Percentiles rank a stretch among this genome's conserved stretches.
phyloP scores from a whole-genome alignment of 495 filamentous ascomycete species.

The Penicillium verhagenii region DNA sequence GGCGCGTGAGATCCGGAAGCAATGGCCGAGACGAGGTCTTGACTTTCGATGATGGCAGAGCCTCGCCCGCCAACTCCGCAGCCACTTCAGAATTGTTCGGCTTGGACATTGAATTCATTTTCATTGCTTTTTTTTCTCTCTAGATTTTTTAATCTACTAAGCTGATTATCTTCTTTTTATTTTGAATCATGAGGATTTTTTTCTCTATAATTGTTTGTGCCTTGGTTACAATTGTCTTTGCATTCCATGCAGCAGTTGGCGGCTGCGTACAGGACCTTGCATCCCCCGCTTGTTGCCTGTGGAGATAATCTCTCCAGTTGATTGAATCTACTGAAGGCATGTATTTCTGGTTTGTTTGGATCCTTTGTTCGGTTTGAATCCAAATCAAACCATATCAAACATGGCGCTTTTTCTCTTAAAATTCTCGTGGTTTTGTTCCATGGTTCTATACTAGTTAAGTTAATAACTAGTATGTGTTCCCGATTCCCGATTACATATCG shows the following conservation, averaged over 20 bases:
- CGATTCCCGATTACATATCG: no score
- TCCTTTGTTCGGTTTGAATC: neutral
- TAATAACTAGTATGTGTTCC: no score
- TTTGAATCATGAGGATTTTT: no score
- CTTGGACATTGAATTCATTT: neutral
- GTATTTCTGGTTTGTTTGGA: neutral
- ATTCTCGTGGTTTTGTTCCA: neutral
- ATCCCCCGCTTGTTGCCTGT: neutral
- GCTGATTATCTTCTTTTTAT: neutral
- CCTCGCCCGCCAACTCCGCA: constrained; percentile 3
- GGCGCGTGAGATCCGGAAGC: constrained; percentile 17
- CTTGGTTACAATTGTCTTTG: constrained; percentile 3
- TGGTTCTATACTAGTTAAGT: no score
- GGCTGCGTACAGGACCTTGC: constrained; percentile 3
- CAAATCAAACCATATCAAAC: neutral
- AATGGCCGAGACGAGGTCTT: constrained; percentile 15
- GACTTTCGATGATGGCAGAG: constrained; percentile 26
- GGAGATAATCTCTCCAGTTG: neutral
- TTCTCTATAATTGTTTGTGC: neutral
- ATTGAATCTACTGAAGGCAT: neutral
- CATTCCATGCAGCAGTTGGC: constrained; percentile 9
- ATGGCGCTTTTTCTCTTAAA: no score
- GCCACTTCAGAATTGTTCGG: neutral
- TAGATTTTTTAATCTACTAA: neutral
- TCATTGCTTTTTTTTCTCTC: constrained; percentile 1